phyloP scores from a whole-genome alignment of 768 basidiomycete species.

The Suillus variegatus region DNA sequence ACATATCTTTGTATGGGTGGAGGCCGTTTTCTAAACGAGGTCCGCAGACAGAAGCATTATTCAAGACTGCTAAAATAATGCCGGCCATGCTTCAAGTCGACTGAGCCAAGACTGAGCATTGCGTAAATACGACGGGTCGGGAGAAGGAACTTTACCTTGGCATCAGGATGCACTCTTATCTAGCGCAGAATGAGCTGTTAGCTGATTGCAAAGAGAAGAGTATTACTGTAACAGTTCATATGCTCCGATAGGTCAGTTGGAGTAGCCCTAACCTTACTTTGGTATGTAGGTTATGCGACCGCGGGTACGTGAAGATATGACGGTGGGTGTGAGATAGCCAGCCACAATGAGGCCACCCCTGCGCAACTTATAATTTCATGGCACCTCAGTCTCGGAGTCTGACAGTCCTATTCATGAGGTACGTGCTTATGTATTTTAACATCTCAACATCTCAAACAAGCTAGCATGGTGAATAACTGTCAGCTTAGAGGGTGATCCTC shows the following conservation, averaged over 20 bases:
- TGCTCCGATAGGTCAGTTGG: constrained; percentile 27
- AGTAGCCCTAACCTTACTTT: constrained; percentile 8
- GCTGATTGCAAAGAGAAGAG: constrained; percentile 30
- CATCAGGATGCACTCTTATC: constrained; percentile 36
- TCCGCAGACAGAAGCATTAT: constrained; percentile 22
- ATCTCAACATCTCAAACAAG: background rate
- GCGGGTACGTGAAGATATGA: constrained; percentile 29
- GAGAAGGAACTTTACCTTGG: constrained; percentile 10
- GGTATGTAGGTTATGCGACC: constrained; percentile 21
- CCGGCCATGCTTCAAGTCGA: constrained; percentile 38
- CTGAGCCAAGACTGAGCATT: constrained; percentile 6
- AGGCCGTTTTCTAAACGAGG: background rate
- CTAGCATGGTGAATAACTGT: background rate
- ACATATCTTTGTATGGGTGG: background rate
- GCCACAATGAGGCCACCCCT: constrained; percentile 25
- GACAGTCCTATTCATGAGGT: background rate
- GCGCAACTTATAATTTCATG: constrained; percentile 35
- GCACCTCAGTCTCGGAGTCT: constrained; percentile 14
- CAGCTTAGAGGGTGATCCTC: background rate
- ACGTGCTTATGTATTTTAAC: background rate
- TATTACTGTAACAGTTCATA: constrained; percentile 36
- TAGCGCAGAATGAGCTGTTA: constrained; percentile 31
- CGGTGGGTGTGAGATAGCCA: constrained; percentile 28
- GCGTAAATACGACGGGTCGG: background rate
- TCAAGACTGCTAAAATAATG: constrained; percentile 25